Conservation (phyloP, 768 basidiomycete species). For the Lyophyllum shimeji region DNA sequence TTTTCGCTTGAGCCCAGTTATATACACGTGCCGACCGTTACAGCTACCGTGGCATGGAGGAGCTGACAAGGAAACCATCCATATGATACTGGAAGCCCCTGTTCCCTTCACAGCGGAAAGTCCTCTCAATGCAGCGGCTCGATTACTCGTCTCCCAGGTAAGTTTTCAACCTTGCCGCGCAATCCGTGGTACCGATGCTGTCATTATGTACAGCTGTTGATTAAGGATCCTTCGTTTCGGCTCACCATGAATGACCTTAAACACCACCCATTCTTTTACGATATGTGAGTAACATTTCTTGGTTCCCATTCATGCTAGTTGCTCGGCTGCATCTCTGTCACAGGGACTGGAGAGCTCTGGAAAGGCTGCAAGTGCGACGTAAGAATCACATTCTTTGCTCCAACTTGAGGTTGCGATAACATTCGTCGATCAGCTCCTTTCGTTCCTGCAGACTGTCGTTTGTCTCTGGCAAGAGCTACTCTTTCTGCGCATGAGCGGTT, state of each 20-base stretch:
- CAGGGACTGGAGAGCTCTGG: constrained; percentile 10
- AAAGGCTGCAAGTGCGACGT: constrained; percentile 1
- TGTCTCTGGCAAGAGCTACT: background rate
- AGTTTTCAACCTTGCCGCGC: background rate
- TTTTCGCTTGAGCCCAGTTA: background rate
- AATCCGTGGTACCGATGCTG: background rate
- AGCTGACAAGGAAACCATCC: background rate
- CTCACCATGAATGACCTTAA: background rate
- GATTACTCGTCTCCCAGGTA: background rate
- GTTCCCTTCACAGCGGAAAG: background rate
- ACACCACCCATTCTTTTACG: constrained; percentile 10
- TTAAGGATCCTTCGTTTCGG: constrained; percentile 2
- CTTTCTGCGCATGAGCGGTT: background rate
- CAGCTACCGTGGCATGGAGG: background rate
- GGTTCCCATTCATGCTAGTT: background rate
- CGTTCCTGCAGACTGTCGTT: constrained; percentile 4
- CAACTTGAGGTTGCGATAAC: background rate
- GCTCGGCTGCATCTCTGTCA: background rate
- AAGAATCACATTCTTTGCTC: background rate
- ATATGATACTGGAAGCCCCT: background rate
- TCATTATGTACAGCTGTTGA: background rate
- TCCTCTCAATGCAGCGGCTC: background rate
- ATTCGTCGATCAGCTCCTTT: constrained; percentile 2
- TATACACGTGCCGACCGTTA: background rate
- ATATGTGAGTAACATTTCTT: background rate